Evolutionary conservation across 2,329 filamentous ascomycete species (phyloP).

Genomic region (Diaporthe citri): DNA sequence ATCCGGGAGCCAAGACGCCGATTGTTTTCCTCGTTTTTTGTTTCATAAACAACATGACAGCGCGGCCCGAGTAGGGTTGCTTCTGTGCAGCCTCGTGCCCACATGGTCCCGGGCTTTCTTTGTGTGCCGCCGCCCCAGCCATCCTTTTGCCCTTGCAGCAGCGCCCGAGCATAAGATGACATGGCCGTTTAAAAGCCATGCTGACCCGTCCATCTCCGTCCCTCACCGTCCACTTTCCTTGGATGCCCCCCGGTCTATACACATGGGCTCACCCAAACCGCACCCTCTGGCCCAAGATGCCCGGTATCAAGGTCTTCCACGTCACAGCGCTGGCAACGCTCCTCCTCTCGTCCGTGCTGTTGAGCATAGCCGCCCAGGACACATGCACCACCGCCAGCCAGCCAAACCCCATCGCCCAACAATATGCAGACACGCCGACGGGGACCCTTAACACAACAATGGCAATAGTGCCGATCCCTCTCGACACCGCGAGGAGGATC

Average conservation of each 20-base stretch:
- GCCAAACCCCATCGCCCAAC: slow-evolving; percentile 62
- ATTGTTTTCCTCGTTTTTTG: slow-evolving; percentile 23
- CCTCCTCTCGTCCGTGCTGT: slow-evolving; percentile 32
- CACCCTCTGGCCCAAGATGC: slow-evolving; percentile 34
- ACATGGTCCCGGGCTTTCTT: slow-evolving; percentile 5
- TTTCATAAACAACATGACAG: slow-evolving; percentile 27
- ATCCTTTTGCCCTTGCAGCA: background rate
- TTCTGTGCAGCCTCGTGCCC: slow-evolving; percentile 19
- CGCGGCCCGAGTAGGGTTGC: slow-evolving; percentile 18
- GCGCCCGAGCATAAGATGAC: background rate
- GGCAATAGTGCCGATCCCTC: slow-evolving; percentile 63
- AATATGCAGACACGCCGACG: slow-evolving; percentile 61
- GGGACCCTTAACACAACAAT: slow-evolving; percentile 68
- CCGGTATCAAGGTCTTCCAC: slow-evolving; percentile 28
- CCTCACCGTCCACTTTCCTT: background rate
- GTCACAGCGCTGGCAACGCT: slow-evolving; percentile 32
- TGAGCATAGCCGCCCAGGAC: slow-evolving; percentile 31
- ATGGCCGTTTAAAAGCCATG: slow-evolving; percentile 8
- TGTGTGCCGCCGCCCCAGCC: background rate
- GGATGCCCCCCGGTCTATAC: background rate
- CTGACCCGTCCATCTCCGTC: background rate
- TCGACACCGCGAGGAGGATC: slow-evolving; percentile 58
- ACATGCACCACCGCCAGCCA: slow-evolving; percentile 48
- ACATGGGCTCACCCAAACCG: background rate
- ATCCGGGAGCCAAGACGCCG: slow-evolving; percentile 12